These are phyloP conservation scores for Arabidopsis hybrid DNA, from an alignment of 441 rosid species.

Conservation along the genomic window DNA sequence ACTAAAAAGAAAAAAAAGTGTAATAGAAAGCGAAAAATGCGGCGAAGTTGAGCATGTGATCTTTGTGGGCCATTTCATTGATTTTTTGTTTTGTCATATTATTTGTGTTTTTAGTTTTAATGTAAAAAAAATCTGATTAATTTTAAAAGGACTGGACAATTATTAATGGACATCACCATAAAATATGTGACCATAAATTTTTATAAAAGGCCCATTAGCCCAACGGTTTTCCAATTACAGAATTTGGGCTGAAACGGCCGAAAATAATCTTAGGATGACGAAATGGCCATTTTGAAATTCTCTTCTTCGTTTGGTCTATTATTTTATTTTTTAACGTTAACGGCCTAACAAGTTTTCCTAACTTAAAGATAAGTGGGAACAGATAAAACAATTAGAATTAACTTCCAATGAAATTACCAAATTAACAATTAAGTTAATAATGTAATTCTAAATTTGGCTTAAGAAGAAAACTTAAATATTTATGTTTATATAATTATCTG, in stretches of 20 bases:
- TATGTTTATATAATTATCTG: background rate
- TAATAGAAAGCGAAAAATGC: slow-evolving; percentile 19
- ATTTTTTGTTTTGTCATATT: background rate
- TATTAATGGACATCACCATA: no score
- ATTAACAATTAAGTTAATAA: background rate
- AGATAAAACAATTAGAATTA: background rate
- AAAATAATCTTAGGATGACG: background rate
- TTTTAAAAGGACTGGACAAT: no score
- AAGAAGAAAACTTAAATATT: no score
- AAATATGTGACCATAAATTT: no score
- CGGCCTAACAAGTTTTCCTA: background rate
- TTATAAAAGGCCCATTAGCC: no score
- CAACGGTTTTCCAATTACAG: background rate
- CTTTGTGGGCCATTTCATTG: slow-evolving; percentile 31
- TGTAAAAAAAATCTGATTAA: no score
- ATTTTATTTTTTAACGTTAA: background rate
- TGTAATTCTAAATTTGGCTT: background rate
- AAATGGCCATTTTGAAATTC: background rate
- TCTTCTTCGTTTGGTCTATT: background rate
- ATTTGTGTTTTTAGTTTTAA: no score
- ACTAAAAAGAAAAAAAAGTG: background rate
- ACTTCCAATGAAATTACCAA: background rate
- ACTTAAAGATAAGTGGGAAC: background rate
- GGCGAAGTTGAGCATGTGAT: slow-evolving; percentile 32
- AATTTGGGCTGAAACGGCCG: background rate